phyloP scores from a whole-genome alignment of 306 rosid species.

The Cicer arietinum region DNA sequence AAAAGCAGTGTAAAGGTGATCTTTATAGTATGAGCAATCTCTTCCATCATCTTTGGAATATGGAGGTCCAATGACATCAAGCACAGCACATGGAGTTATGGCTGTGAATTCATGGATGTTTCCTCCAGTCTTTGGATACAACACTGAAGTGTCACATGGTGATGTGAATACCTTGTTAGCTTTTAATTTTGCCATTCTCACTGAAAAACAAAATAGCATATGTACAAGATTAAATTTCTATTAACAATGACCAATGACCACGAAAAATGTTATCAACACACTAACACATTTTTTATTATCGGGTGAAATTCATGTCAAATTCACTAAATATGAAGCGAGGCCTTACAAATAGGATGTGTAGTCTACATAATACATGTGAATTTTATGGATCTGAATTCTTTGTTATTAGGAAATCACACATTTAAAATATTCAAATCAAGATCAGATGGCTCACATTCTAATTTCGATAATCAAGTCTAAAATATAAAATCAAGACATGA shows the following conservation, averaged over 20 bases:
- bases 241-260: neutral
- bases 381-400: no score
- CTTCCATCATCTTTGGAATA: conserved; percentile 74
- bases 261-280: neutral
- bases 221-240: conserved; percentile 15
- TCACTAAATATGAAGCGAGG: neutral
- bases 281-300: neutral
- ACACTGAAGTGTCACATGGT: conserved; percentile 72
- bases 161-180: conserved; percentile 61
- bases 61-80: conserved; percentile 92
- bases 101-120: conserved; percentile 87
- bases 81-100: conserved; percentile 85
- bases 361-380: neutral
- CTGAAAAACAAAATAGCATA: conserved; percentile 44
- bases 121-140: conserved; percentile 84
- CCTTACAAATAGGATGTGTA: neutral
- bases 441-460: neutral
- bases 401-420: neutral
- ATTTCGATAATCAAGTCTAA: neutral
- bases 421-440: neutral
- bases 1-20: conserved; percentile 59
- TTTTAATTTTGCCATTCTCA: conserved; percentile 70
- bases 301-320: neutral
- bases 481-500: neutral
- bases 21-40: conserved; percentile 78